Conservation (phyloP, 2,329 filamentous ascomycete genomes). For the Fonsecaea pugnacius region DNA sequence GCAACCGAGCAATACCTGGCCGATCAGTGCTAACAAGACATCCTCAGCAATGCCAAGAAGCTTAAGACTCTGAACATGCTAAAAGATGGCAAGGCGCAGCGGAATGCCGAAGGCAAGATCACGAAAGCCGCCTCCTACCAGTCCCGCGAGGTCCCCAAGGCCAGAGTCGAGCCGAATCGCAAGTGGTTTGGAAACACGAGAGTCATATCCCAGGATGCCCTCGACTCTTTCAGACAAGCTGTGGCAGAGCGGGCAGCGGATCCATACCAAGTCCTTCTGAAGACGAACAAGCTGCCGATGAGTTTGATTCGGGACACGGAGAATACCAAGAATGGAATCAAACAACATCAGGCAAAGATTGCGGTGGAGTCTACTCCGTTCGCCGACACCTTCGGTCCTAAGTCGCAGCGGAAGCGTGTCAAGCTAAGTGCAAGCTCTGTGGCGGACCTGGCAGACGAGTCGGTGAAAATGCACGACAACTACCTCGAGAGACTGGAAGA, state of each 20-base stretch:
- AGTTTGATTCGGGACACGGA: conserved; percentile 82
- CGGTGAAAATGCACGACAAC: conserved; percentile 76
- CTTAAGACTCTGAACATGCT: conserved; percentile 87
- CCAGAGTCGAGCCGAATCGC: conserved; percentile 90
- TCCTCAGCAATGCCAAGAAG: conserved; percentile 72
- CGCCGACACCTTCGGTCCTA: conserved; percentile 86
- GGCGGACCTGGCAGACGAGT: conserved; percentile 78
- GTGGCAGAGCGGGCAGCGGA: conserved; percentile 89
- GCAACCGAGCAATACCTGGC: conserved; percentile 3
- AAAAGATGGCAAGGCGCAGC: conserved; percentile 81
- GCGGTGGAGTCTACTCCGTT: conserved; percentile 86
- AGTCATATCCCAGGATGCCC: conserved; percentile 84
- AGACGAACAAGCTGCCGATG: conserved; percentile 97
- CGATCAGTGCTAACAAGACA: conserved; percentile 23
- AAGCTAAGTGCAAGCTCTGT: conserved; percentile 85
- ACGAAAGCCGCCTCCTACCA: conserved; percentile 83
- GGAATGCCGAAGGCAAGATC: conserved; percentile 82
- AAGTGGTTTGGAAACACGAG: conserved; percentile 98
- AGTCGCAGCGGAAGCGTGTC: conserved; percentile 88
- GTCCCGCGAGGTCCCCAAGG: conserved; percentile 77
- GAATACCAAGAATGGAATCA: conserved; percentile 74
- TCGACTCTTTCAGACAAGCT: conserved; percentile 84
- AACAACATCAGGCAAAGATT: conserved; percentile 93
- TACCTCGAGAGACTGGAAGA: conserved; percentile 83
- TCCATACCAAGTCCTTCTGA: conserved; percentile 91